Base-by-base conservation (phyloP, 345 rosid species). In the Camelina laxa region DNA sequence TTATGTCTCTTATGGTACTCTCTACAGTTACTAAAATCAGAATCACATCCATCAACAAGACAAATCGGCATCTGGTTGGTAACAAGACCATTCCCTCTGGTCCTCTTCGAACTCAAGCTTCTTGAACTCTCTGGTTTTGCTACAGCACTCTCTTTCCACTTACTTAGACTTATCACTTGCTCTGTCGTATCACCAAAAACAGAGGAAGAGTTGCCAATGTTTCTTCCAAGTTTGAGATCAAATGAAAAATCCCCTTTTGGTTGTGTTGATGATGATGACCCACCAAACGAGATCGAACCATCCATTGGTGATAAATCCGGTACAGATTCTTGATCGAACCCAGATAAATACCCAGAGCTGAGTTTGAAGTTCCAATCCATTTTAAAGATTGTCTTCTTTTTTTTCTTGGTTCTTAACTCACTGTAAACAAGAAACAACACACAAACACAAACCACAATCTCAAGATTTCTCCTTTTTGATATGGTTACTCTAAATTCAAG, bases 1-100 rank as follows among this genome's bases (percentile, higher is more conserved):
- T 90, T 90, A 80, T 92, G 98, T 67, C 98, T 91, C 74, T 89
- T 80, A 62, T 90, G 92, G 79, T 92, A 92, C 75, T 88, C 94
- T 62, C 90, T 83, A 45, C 88, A 86, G 17, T 70, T 84, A 77
- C 88, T 88, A 67, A 92, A 91, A 82, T 92, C 91, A 0, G 88
- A 76, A 33, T 77, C 69, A 70, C 97, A 92, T 10, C 92, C 91
- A 60, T 92, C 96, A 9, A 88, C 96, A 5, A 87, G 88, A 84
- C 97, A 92, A 39, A 79, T 75, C 8, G 74, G 88, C 16, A 58
- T 62, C 77, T 84, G 91, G 54, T 72, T 75, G 50, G 17, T 60
- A 67, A 87, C 92, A 62, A 66, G 57, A 44, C 41, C 69, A 45
- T 78, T 50, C 6, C 81, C 85, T 65, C 93, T 79, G 24, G 93